Conservation (phyloP, 179 eudicot genomes). For the Vitellaria paradoxa region DNA sequence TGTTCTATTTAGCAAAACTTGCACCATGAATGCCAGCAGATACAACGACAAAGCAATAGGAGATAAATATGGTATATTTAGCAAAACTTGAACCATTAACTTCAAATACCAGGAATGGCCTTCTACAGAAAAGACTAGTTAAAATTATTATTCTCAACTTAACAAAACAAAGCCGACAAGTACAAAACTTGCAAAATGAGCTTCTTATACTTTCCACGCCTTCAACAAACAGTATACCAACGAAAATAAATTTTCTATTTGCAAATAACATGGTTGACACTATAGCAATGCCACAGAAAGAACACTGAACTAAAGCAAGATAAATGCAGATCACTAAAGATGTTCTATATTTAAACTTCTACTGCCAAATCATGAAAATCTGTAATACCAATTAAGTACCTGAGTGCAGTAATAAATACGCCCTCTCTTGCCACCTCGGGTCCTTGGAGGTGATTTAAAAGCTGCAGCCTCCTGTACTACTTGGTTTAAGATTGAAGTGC, state of each 20-base stretch:
- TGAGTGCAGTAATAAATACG: constrained; percentile 94
- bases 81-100: too few species aligned
- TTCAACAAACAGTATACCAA: background rate
- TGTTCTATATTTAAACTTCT: background rate
- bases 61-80: too few species aligned
- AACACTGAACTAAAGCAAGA: background rate
- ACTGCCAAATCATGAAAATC: background rate
- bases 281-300: background rate
- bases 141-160: too few species aligned
- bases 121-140: too few species aligned
- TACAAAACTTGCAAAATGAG: background rate
- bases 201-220: constrained; percentile 1
- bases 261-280: background rate
- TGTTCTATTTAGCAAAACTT: too few species aligned
- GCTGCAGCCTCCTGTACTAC: constrained; percentile 88
- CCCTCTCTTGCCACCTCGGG: constrained; percentile 93
- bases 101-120: too few species aligned
- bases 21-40: too few species aligned
- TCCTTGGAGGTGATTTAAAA: constrained; percentile 93
- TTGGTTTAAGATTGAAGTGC: constrained; percentile 85
- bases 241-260: background rate
- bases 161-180: background rate
- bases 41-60: too few species aligned
- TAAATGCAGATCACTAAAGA: background rate
- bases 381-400: constrained; percentile 37